A percentile compares a stretch with the other conserved stretches of the same genome.
Evolutionary conservation across 257 asterid genomes (phyloP).

Genomic region (Nicotiana benthamiana): DNA sequence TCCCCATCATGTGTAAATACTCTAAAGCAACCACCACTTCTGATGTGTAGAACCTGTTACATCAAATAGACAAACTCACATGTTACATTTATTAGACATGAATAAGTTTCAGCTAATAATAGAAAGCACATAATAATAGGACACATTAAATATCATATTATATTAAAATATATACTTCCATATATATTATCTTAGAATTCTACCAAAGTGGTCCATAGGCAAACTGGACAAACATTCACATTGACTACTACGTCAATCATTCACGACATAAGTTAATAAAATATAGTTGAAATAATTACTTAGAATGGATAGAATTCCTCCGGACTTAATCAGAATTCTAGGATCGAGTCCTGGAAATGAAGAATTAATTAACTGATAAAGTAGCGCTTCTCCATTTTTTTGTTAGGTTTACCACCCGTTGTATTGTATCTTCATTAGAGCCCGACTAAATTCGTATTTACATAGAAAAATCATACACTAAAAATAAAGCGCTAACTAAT

Average conservation of each 20-base stretch:
- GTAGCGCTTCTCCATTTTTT: neutral
- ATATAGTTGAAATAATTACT: neutral
- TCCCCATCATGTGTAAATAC: slow-evolving; percentile 71
- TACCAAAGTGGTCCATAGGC: neutral
- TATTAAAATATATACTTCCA: neutral
- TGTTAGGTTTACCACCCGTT: too few species aligned
- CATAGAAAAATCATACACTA: accelerated
- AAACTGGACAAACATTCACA: slow-evolving; percentile 2
- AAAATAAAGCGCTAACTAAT: too few species aligned
- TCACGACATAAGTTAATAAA: neutral
- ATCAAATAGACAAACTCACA: neutral
- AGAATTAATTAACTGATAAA: neutral
- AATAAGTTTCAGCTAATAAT: slow-evolving; percentile 3
- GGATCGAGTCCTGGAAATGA: accelerated
- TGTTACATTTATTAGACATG: neutral
- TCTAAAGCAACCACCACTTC: slow-evolving; percentile 80
- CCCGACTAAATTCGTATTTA: too few species aligned
- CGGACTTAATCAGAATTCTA: neutral
- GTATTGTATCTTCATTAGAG: too few species aligned
- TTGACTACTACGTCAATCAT: neutral
- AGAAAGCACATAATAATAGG: neutral
- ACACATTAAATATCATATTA: neutral
- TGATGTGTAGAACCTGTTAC: slow-evolving; percentile 60
- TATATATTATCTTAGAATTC: neutral
- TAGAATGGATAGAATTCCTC: neutral